phyloP scores from a whole-genome alignment of 768 basidiomycete species.

The Chalciporus piperatus region DNA sequence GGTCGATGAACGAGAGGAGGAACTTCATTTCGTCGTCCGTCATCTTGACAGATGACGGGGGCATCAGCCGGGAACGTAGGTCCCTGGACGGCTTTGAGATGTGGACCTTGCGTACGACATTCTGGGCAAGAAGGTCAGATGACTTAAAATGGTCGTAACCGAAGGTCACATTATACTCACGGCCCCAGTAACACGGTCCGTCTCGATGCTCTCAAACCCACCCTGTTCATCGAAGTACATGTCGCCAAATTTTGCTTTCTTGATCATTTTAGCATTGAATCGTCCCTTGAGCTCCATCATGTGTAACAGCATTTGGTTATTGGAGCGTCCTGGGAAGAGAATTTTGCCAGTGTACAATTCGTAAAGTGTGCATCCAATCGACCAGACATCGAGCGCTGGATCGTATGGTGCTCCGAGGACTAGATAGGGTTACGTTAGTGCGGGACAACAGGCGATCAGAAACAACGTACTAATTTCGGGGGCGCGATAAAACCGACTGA shows the following conservation, averaged over 20 bases:
- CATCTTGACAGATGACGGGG: slow-evolving; percentile 70
- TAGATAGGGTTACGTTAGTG: slow-evolving; percentile 33
- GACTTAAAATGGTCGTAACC: slow-evolving; percentile 4
- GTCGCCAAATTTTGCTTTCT: slow-evolving; percentile 89
- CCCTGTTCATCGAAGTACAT: slow-evolving; percentile 93
- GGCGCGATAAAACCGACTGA: slow-evolving; percentile 95
- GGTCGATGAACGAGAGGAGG: slow-evolving; percentile 76
- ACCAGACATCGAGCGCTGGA: slow-evolving; percentile 92
- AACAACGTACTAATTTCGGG: slow-evolving; percentile 89
- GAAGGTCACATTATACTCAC: slow-evolving; percentile 47
- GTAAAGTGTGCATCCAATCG: slow-evolving; percentile 95
- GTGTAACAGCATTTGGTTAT: slow-evolving; percentile 95
- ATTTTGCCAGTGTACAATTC: slow-evolving; percentile 97
- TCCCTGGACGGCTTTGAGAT: slow-evolving; percentile 82
- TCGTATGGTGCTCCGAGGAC: slow-evolving; percentile 96
- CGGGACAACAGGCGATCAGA: not conserved
- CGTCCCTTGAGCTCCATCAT: slow-evolving; percentile 99
- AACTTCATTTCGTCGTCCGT: slow-evolving; percentile 88
- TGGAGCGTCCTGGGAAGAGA: slow-evolving; percentile 92
- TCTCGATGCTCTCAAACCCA: slow-evolving; percentile 80
- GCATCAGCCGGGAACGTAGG: slow-evolving; percentile 78
- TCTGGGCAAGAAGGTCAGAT: slow-evolving; percentile 46
- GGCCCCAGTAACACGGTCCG: slow-evolving; percentile 76
- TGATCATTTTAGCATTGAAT: slow-evolving; percentile 91
- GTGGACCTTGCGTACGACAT: slow-evolving; percentile 76